Evolutionary conservation across 1,284 basidiomycete species (phyloP), one percentile per base, ranked within the genome.

Genomic region (Rhizopogon parksii): DNA sequence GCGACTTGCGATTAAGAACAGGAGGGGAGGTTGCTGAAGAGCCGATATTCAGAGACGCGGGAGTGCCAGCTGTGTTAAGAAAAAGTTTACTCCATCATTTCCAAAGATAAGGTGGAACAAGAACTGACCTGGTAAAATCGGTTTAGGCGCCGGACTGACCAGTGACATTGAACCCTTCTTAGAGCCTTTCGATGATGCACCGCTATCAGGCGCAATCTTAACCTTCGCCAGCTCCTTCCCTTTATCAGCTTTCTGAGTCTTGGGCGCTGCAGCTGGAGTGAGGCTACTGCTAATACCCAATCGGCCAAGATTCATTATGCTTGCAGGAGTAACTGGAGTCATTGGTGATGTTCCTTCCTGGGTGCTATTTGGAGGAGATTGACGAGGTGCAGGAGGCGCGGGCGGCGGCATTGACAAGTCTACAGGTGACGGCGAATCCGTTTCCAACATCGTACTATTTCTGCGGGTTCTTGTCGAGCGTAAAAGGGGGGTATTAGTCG

Each of bases 341-440:
- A 91, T 71, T 19, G 57, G 55, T 11, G 52, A 17, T 46, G 53
- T 25, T 19, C 46, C 24, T 30, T 46, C 1, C 45, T 40, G 4
- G 34, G 34, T 3, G 50, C 46, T 5, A 19, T 45, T 54, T 8
- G 61, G 40, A 6, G 61, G 46, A 17, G 62, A 53, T 4, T 54
- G 50, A 11, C 56, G 39, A 9, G 50, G 54, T 30, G 49, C 61
- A 14, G 66, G 63, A 27, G 63, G 75, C 4, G 80, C 80, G 8
- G 84, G 90, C n/a, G 88, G 87, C 2, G 85, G 85, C 85, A 89
- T 88, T 6, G 85, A 79, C 15, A 90, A 66, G 66, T 93, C 90
- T 1, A 92, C 88, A 1, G 90, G 89, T 1, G 87, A 90, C 0
- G 90, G 88, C 0, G 85, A 85, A 47, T 65, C 66, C 21, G 61